Evolutionary conservation across 345 rosid species (phyloP), one percentile per base, ranked within the genome.

Genomic region (Salix caprea): DNA sequence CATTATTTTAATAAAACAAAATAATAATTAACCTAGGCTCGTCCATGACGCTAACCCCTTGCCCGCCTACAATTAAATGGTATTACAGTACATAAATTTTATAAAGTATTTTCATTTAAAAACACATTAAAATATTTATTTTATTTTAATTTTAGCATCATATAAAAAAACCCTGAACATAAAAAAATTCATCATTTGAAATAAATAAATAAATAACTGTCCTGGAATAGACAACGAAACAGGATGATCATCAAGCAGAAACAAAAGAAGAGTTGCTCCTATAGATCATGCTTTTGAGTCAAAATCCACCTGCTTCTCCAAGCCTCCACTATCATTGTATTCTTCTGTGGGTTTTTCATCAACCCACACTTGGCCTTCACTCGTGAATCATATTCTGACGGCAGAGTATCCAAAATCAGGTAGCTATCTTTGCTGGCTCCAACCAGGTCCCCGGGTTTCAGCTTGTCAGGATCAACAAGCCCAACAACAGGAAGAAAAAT

Each of bases 341-440:
- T 96, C 99, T 81, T 96, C 99, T 0, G 97, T 94, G 10, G 99
- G 99, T 75, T 96, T 96, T 76, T 96, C 99, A 79, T 96, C 99
- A 70, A 96, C 99, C 84, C 94, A 98, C 99, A 94, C n/a, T n/a
- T 96, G 71, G 99, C 98, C 85, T 96, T 94, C 39, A 96, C 98
- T 37, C 98, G 90, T 0, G 98, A 96, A 77, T 96, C 99, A 76
- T 94, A 96, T 77, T 96, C 99, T 1, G 99, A 94, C 6, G 99
- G 99, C 48, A 96, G 83, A 16, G 99, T 94, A 75, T 96, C 99
- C 84, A 96, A 79, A 81, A 96, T 92, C 84, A 96, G 71, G 88
- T 96, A 92, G 60, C 99, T 96, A 67, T 96, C 99, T 82, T 94
- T 96, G 78, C 88, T 96, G 24, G 91, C 98, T 61, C 99, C 99